Conservation (phyloP, 352 stramenopile species). For the Globisporangium nunn region DNA sequence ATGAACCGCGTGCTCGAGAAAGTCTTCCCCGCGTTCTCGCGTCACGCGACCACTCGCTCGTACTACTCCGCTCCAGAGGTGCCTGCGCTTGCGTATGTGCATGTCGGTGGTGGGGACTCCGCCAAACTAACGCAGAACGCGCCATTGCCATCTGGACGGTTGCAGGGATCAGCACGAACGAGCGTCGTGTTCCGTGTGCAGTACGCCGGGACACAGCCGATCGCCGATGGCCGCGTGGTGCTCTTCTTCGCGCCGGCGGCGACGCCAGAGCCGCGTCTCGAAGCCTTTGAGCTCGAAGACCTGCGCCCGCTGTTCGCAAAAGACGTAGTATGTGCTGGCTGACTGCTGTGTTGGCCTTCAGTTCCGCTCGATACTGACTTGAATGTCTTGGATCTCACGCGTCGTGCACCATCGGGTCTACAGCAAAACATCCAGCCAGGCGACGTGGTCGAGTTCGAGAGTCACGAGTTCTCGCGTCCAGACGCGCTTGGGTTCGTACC, state of each 20-base stretch:
- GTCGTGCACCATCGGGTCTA: neutral
- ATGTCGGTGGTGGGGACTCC: neutral
- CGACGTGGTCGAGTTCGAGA: slow-evolving; percentile 62
- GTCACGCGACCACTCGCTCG: slow-evolving; percentile 23
- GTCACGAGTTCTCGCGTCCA: slow-evolving; percentile 44
- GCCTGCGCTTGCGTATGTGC: neutral
- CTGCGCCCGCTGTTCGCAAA: slow-evolving; percentile 58
- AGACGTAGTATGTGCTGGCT: slow-evolving; percentile 31
- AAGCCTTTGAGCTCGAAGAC: slow-evolving; percentile 50
- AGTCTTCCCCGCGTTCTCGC: slow-evolving; percentile 52
- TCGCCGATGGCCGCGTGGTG: slow-evolving; percentile 42
- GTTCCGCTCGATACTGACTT: neutral
- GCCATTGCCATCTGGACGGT: neutral
- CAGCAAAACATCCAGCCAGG: slow-evolving; percentile 39
- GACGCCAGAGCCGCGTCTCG: slow-evolving; percentile 41
- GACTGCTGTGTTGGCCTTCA: no score
- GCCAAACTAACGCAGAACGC: no score
- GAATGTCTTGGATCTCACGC: neutral
- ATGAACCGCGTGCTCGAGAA: slow-evolving; percentile 74
- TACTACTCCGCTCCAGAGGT: slow-evolving; percentile 71
- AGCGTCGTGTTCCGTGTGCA: slow-evolving; percentile 51
- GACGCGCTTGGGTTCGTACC: slow-evolving; percentile 58
- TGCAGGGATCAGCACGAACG: slow-evolving; percentile 31
- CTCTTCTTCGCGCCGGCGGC: slow-evolving; percentile 49
- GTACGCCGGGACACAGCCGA: slow-evolving; percentile 28